Evolutionary conservation across 176 grass and related monocot species (phyloP), one percentile per base, ranked within the genome.

Genomic region (Oryza longistaminata): DNA sequence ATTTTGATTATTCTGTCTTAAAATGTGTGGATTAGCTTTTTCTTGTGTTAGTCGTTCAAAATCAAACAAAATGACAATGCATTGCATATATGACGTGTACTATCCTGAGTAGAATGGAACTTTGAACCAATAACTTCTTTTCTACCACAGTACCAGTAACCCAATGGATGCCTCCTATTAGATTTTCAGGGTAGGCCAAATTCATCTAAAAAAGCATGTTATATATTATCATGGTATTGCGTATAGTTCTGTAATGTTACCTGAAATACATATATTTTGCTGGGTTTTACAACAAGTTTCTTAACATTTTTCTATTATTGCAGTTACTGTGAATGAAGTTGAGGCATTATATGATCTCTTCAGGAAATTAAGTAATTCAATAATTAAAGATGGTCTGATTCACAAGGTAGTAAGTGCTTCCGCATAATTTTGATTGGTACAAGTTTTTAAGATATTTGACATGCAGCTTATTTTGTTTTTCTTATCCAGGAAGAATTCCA

Each of bases 281-380:
- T 52, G 15, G 25, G 17, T 81, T n/a, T 70, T 79, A 11, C 0
- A 21, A 52, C 25, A 55, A 66, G 68, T 81, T 68, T 81, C 21
- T 50, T 80, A 52, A 61, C 0, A 24, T 82, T 81, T 7, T 13
- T 10, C 62, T 75, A 22, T 79, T 69, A 37, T 49, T 91, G 44
- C 88, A 94, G 88, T 91, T 91, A 88, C 86, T 10, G 88, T 94
- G 61, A 94, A 67, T 83, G 92, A 94, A 81, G 79, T 94, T 42
- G 83, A 88, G 70, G 88, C 92, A 50, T 71, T 94, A 21, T 50
- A 88, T 69, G 86, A 91, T 44, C 92, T 94, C 16, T 94, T 91
- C 73, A 80, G 39, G 19, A 94, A 94, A 79, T 69, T 94, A 82
- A 87, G 91, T 82, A 82, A 85, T 76, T 91, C 83, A 78, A 58